Conservation (phyloP, 2,329 filamentous ascomycete species). For the Penicillium sp. region DNA sequence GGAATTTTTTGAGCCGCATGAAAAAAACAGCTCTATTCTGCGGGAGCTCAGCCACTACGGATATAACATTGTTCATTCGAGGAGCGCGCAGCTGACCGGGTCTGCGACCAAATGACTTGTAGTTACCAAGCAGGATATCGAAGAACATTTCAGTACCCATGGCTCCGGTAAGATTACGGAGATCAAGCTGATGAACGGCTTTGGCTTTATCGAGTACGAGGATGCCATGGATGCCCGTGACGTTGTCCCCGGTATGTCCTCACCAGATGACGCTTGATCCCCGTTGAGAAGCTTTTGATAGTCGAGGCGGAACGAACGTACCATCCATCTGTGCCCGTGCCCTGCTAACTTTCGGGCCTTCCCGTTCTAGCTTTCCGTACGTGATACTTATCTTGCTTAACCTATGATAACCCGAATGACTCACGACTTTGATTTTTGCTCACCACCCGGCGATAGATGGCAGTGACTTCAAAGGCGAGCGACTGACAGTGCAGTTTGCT, state of each 20-base stretch:
- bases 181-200: conserved; percentile 99
- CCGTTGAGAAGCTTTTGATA: background rate
- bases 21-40: background rate
- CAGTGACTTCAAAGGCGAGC: conserved; percentile 96
- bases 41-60: background rate
- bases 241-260: conserved; percentile 88
- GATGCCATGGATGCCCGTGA: conserved; percentile 97
- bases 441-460: conserved; percentile 67
- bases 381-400: conserved; percentile 39
- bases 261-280: background rate
- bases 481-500: conserved; percentile 96
- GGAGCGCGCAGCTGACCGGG: conserved; percentile 10
- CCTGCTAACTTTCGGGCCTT: conserved; percentile 26
- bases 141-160: conserved; percentile 92
- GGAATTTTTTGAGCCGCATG: conserved; percentile 10
- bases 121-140: conserved; percentile 97
- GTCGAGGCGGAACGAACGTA: conserved; percentile 15
- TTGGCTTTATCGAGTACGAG: conserved; percentile 99
- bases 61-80: conserved; percentile 31
- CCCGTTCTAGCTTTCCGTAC: conserved; percentile 59
- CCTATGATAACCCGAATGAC: conserved; percentile 39
- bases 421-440: conserved; percentile 57
- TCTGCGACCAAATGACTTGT: conserved; percentile 29
- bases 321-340: conserved; percentile 15
- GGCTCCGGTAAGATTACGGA: conserved; percentile 97